Conservation (phyloP, 352 stramenopile species). For the Phytophthora nicotianae region DNA sequence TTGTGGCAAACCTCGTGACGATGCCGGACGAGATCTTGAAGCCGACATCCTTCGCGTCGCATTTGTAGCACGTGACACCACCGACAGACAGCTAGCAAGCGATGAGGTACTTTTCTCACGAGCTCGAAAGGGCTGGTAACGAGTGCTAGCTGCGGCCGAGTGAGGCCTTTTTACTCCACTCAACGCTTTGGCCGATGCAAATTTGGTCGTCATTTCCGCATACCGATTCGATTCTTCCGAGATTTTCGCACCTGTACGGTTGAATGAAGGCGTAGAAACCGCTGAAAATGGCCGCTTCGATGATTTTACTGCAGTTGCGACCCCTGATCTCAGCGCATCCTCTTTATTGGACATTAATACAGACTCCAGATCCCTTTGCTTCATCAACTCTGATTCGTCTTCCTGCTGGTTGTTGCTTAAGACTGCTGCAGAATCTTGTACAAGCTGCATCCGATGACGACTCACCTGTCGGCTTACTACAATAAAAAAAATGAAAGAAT, state of each 20-base stretch:
- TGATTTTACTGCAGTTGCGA: not conserved
- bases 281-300: constrained; percentile 30
- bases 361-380: not conserved
- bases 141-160: constrained; percentile 28
- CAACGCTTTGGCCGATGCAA: not conserved
- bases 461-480: constrained; percentile 40
- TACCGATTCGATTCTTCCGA: constrained; percentile 7
- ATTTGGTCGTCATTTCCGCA: not conserved
- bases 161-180: constrained; percentile 31
- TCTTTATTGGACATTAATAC: constrained; percentile 12
- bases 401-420: constrained; percentile 29
- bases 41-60: constrained; percentile 14
- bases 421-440: constrained; percentile 19
- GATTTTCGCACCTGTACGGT: not conserved
- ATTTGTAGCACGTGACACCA: constrained; percentile 14
- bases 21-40: constrained; percentile 8
- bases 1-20: constrained; percentile 22
- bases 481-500: not conserved
- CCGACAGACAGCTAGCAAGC: constrained; percentile 23
- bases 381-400: not conserved
- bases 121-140: constrained; percentile 12
- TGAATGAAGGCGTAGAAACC: constrained; percentile 4
- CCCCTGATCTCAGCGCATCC: constrained; percentile 13
- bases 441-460: constrained; percentile 43
- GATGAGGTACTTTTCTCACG: constrained; percentile 23